Conservation (phyloP, 352 stramenopile genomes). For the Lagenidium sp. region DNA sequence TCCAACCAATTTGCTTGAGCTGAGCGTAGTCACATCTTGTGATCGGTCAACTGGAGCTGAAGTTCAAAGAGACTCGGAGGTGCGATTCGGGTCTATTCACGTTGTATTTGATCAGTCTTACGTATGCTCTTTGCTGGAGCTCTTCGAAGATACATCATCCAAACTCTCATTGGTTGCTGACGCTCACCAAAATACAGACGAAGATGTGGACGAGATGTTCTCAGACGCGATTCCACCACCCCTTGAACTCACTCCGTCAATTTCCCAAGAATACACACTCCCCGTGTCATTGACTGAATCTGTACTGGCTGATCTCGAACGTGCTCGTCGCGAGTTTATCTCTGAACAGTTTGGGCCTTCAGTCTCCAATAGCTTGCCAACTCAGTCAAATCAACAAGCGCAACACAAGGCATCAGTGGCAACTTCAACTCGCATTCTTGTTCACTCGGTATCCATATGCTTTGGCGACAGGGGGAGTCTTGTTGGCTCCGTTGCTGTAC, state of each 20-base stretch:
- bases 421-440: conserved; percentile 33
- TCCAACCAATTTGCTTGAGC: conserved; percentile 50
- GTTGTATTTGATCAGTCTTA: conserved; percentile 84
- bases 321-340: conserved; percentile 54
- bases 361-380: no score
- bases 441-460: conserved; percentile 74
- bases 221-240: conserved; percentile 29
- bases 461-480: conserved; percentile 65
- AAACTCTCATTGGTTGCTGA: conserved; percentile 29
- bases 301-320: conserved; percentile 70
- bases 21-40: conserved; percentile 46
- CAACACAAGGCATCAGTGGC: no score
- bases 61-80: conserved; percentile 42
- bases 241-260: conserved; percentile 47
- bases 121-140: conserved; percentile 60
- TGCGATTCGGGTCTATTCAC: conserved; percentile 68
- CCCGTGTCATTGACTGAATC: conserved; percentile 70
- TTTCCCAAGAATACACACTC: conserved; percentile 64
- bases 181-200: conserved; percentile 8
- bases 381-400: no score
- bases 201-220: conserved; percentile 21
- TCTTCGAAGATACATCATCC: conserved; percentile 60
- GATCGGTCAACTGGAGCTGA: conserved; percentile 52
- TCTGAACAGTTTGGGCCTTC: no score
- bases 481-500: conserved; percentile 53